Evolutionary conservation across 139 green algal species (phyloP).

Genomic region (Chlorokybus atmophyticus): DNA sequence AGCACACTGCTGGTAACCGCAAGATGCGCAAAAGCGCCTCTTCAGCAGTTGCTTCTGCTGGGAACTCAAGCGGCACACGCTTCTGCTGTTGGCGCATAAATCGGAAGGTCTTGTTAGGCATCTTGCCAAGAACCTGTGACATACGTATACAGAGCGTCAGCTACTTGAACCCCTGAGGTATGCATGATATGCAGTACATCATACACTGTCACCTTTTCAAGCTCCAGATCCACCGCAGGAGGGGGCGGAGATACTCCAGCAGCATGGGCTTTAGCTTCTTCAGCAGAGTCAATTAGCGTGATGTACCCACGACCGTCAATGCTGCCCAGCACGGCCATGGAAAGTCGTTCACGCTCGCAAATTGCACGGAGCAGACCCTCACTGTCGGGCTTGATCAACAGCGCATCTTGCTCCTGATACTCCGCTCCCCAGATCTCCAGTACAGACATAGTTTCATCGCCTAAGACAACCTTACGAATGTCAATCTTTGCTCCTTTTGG

Average conservation of each 20-base stretch:
- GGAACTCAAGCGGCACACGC: slow-evolving; percentile 38
- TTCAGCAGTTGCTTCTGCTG: slow-evolving; percentile 25
- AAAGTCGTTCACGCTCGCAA: slow-evolving; percentile 67
- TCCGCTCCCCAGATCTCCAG: slow-evolving; percentile 99
- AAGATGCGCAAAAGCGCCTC: slow-evolving; percentile 66
- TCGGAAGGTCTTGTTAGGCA: slow-evolving; percentile 76
- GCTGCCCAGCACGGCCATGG: slow-evolving; percentile 64
- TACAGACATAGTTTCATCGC: slow-evolving; percentile 91
- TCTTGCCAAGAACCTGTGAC: slow-evolving; percentile 63
- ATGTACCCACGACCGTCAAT: slow-evolving; percentile 50
- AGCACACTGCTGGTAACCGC: slow-evolving; percentile 74
- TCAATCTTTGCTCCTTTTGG: slow-evolving; percentile 85
- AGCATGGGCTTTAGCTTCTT: slow-evolving; percentile 39
- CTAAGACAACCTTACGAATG: slow-evolving; percentile 65
- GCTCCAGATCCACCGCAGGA: slow-evolving; percentile 78
- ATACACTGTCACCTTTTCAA: slow-evolving; percentile 64
- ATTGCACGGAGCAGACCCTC: slow-evolving; percentile 61
- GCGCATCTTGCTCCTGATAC: slow-evolving; percentile 88
- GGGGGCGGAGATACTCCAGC: too few species aligned
- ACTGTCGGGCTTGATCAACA: slow-evolving; percentile 38
- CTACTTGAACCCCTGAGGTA: background rate
- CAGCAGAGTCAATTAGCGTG: slow-evolving; percentile 52
- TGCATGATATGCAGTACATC: background rate
- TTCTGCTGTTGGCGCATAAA: background rate
- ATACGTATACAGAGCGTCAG: slow-evolving; percentile 14